Conservation (phyloP, 257 asterid species). For the Solanum chaucha region DNA sequence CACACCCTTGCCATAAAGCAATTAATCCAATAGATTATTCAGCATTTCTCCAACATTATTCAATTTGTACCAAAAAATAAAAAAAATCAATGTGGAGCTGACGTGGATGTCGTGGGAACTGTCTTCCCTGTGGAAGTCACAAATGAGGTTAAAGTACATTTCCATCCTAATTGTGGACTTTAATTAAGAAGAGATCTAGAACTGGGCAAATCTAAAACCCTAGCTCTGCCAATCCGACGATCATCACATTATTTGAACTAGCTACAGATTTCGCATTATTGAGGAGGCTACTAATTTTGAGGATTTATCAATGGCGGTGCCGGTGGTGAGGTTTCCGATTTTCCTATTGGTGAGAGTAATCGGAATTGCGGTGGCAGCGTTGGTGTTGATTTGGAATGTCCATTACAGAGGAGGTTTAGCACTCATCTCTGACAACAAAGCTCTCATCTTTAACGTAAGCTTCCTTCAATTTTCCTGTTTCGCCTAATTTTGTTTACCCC, state of each 20-base stretch:
- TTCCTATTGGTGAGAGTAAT: slow-evolving; percentile 37
- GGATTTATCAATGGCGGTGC: slow-evolving; percentile 41
- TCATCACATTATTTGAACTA: neutral
- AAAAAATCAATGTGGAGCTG: neutral
- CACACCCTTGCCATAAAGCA: no score
- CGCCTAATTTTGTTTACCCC: neutral
- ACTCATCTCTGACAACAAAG: slow-evolving; percentile 56
- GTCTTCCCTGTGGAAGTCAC: neutral
- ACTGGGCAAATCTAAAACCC: neutral
- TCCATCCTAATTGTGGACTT: neutral
- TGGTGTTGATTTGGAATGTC: slow-evolving; percentile 53
- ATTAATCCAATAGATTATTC: no score
- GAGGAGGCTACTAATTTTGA: neutral
- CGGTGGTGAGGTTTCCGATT: slow-evolving; percentile 64
- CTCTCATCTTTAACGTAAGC: slow-evolving; percentile 64
- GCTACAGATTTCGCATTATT: neutral
- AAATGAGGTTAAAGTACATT: neutral
- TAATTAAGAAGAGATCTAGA: neutral
- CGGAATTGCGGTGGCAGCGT: slow-evolving; percentile 39
- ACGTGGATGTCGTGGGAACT: neutral
- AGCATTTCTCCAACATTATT: no score
- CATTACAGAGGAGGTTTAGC: slow-evolving; percentile 90
- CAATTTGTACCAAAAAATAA: neutral
- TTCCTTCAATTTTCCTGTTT: neutral
- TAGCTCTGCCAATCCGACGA: neutral